Evolutionary conservation across 768 basidiomycete species (phyloP), one percentile per base, ranked within the genome.

Genomic region (Kwoniella pini): DNA sequence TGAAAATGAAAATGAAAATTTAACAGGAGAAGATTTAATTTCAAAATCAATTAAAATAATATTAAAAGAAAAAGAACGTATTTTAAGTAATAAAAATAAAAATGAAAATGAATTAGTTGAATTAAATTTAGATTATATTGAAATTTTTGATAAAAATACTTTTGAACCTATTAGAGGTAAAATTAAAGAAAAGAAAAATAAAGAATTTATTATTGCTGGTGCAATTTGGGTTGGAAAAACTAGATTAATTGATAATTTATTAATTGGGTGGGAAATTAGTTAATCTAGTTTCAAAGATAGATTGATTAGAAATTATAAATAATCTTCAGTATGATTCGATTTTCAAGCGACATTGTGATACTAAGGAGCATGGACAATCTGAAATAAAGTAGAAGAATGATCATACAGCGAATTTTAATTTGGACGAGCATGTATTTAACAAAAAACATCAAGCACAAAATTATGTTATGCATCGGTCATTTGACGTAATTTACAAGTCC

Each of bases 201-300:
- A 63, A n/a, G 80, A 83, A 9, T 85, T 88, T 28, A 84, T 96
- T 21, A 69, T 97, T 51, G 95, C 91, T 62, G 93, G 91, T 1
- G 92, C 91, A 27, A 71, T 94, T 63, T 89, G 88, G 84, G 84
- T 94, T 2, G 91, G 90, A 39, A 84, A 82, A 74, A 97, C 93
- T 39, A 83, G 94, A 65, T 77, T 99, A 67, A 97, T 99, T 42
- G 95, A 99, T 79, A 99, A 98, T 75, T 77, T 96, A 52, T 80
- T 96, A 42, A 77, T 96, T 1, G 91, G 79, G 1, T 77, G 76
- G 71, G 66, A 76, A 63, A 69, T 58, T 62, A 54, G 40, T 33
- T 39, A 28, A 42, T 5, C 33, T 15, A 36, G 7, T 36, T 36
- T 15, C 33, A 7, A 36, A 7, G 7, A 7, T 36, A 36, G 33